phyloP scores from a whole-genome alignment of 805 yeast species.

The Zygotorulaspora danielsina region DNA sequence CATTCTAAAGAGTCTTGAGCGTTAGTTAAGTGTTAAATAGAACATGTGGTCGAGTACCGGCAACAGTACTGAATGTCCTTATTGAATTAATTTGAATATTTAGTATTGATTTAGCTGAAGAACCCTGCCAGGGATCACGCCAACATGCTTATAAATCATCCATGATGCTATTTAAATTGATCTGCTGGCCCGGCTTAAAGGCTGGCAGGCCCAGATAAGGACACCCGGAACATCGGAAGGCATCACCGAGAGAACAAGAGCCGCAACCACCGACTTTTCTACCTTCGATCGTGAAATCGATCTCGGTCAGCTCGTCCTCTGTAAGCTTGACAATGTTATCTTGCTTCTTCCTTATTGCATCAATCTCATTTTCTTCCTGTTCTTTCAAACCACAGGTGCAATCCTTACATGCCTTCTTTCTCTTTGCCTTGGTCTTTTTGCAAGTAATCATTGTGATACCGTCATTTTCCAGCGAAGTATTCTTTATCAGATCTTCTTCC shows the following conservation, averaged over 20 bases:
- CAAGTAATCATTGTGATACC: slow-evolving; percentile 31
- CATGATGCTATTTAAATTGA: slow-evolving; percentile 67
- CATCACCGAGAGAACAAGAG: slow-evolving; percentile 95
- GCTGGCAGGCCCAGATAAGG: slow-evolving; percentile 97
- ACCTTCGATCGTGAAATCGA: slow-evolving; percentile 95
- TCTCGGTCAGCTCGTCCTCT: slow-evolving; percentile 72
- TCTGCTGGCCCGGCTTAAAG: slow-evolving; percentile 93
- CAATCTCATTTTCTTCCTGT: slow-evolving; percentile 60
- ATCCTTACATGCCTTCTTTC: slow-evolving; percentile 91
- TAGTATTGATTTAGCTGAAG: too few species aligned
- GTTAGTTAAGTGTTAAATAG: too few species aligned
- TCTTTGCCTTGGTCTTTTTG: slow-evolving; percentile 30
- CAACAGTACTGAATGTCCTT: too few species aligned
- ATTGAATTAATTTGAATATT: too few species aligned
- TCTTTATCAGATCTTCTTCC: slow-evolving; percentile 52
- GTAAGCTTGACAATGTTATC: slow-evolving; percentile 43
- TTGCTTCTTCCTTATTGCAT: slow-evolving; percentile 26
- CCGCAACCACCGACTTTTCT: slow-evolving; percentile 94
- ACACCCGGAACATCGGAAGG: slow-evolving; percentile 97
- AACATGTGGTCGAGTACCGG: too few species aligned
- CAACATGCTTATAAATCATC: slow-evolving; percentile 57
- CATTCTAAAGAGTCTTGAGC: too few species aligned
- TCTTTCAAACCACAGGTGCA: slow-evolving; percentile 97
- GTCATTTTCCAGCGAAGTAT: slow-evolving; percentile 30
- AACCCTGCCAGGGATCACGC: too few species aligned